Evolutionary conservation across 352 stramenopile species (phyloP).

Genomic region (Phytopythium cucurbitacearum): DNA sequence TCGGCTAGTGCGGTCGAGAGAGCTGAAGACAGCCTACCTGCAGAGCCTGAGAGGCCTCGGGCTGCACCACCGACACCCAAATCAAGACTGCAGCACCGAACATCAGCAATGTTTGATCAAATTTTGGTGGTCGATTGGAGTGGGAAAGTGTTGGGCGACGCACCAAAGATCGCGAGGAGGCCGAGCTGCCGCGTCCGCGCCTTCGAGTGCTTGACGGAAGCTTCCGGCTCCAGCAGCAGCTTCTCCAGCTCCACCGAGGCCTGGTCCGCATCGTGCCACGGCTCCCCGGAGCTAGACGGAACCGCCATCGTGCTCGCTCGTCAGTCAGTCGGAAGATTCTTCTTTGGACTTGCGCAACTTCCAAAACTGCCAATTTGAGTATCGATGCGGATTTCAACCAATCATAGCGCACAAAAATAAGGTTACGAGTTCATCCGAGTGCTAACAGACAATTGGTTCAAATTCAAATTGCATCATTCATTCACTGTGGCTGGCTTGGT

Average conservation of each 20-base stretch:
- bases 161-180: constrained; percentile 8
- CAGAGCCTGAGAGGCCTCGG: constrained; percentile 23
- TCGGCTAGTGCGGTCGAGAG: not conserved
- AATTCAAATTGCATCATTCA: no score
- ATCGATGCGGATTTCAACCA: no score
- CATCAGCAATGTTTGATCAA: constrained; percentile 2
- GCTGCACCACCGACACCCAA: constrained; percentile 23
- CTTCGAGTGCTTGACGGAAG: not conserved
- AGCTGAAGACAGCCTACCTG: constrained; percentile 3
- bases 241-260: constrained; percentile 3
- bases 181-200: constrained; percentile 1
- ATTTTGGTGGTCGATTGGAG: constrained; percentile 3
- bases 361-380: no score
- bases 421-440: no score
- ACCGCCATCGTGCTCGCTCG: not conserved
- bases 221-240: not conserved
- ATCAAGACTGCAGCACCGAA: constrained; percentile 15
- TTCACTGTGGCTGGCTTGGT: no score
- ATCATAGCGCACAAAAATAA: no score
- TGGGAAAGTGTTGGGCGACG: no score
- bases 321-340: no score
- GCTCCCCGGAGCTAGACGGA: not conserved
- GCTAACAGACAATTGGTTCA: no score
- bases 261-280: not conserved
- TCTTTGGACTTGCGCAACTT: no score